Evolutionary conservation across 2,329 filamentous ascomycete genomes (phyloP).

Genomic region (Thielaviopsis populi): DNA sequence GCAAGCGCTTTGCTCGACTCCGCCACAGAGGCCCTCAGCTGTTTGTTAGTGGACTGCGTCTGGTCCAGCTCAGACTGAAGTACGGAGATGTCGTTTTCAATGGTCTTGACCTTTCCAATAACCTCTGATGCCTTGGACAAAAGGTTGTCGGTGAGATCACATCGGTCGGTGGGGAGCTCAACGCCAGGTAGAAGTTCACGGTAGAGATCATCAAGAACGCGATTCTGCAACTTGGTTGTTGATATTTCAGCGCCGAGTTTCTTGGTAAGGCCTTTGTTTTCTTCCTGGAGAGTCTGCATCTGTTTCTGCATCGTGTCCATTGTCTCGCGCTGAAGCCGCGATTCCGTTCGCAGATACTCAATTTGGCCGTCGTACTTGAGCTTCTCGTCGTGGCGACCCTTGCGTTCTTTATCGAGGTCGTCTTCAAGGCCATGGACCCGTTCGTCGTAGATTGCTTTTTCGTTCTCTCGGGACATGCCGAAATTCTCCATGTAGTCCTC

Average conservation of each 20-base stretch:
- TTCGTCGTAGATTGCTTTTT: slow-evolving; percentile 55
- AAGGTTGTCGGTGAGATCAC: slow-evolving; percentile 45
- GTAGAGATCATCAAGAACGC: slow-evolving; percentile 44
- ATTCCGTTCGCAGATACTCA: slow-evolving; percentile 47
- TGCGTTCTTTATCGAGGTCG: slow-evolving; percentile 51
- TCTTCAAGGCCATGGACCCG: slow-evolving; percentile 52
- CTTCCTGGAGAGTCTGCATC: slow-evolving; percentile 40
- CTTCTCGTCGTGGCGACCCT: slow-evolving; percentile 41
- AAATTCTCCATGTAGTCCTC: slow-evolving; percentile 86
- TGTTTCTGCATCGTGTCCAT: slow-evolving; percentile 44
- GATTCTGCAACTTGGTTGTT: slow-evolving; percentile 35
- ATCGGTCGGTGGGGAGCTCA: slow-evolving; percentile 38
- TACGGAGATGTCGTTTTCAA: slow-evolving; percentile 44
- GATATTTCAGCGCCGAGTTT: slow-evolving; percentile 38
- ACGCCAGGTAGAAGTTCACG: slow-evolving; percentile 40
- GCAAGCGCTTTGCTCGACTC: slow-evolving; percentile 29
- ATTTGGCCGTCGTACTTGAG: slow-evolving; percentile 47
- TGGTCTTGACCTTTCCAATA: slow-evolving; percentile 42
- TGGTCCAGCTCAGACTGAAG: slow-evolving; percentile 49
- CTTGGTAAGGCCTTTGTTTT: slow-evolving; percentile 35
- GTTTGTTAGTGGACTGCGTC: slow-evolving; percentile 38
- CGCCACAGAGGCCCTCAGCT: slow-evolving; percentile 43
- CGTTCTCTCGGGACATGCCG: slow-evolving; percentile 68
- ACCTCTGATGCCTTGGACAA: slow-evolving; percentile 42
- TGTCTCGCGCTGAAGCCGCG: slow-evolving; percentile 42